phyloP scores from a whole-genome alignment of 495 filamentous ascomycete species.

The Pyrenula massariospora region DNA sequence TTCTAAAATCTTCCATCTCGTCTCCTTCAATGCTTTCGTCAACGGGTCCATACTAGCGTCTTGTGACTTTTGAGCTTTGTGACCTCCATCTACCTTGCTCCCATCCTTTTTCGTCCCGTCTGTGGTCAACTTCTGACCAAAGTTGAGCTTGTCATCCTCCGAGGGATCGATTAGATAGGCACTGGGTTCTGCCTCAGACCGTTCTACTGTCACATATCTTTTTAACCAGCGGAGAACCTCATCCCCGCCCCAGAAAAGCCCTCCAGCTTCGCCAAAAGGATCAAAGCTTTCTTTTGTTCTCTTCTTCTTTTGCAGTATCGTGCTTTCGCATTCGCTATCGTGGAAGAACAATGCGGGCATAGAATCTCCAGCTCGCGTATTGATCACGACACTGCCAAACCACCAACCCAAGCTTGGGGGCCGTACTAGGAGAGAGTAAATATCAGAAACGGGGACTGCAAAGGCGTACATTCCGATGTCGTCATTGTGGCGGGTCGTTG shows the following conservation, averaged over 20 bases:
- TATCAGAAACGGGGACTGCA: slow-evolving; percentile 76
- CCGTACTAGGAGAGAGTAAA: slow-evolving; percentile 81
- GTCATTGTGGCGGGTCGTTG: slow-evolving; percentile 54
- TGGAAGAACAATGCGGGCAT: slow-evolving; percentile 97
- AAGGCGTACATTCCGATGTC: slow-evolving; percentile 79
- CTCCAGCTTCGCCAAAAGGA: slow-evolving; percentile 73
- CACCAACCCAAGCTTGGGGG: slow-evolving; percentile 96
- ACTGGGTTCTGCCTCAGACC: slow-evolving; percentile 71
- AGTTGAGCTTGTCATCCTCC: slow-evolving; percentile 69
- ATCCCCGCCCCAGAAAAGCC: slow-evolving; percentile 95
- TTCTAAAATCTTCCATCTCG: slow-evolving; percentile 90
- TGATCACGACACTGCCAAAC: slow-evolving; percentile 92
- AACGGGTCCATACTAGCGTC: slow-evolving; percentile 91
- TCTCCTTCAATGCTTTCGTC: slow-evolving; percentile 89
- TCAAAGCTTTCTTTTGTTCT: slow-evolving; percentile 73
- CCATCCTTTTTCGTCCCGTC: slow-evolving; percentile 24
- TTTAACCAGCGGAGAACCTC: slow-evolving; percentile 88
- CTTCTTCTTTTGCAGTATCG: slow-evolving; percentile 86
- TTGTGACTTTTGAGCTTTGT: slow-evolving; percentile 23
- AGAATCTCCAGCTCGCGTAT: slow-evolving; percentile 75
- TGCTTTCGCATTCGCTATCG: slow-evolving; percentile 90
- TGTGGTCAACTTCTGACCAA: slow-evolving; percentile 43
- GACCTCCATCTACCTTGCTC: slow-evolving; percentile 14
- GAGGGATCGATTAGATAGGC: slow-evolving; percentile 85
- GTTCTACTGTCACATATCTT: slow-evolving; percentile 69